phyloP scores from a whole-genome alignment of 1,284 basidiomycete genomes.

The Microbotryum silenes-acaulis region DNA sequence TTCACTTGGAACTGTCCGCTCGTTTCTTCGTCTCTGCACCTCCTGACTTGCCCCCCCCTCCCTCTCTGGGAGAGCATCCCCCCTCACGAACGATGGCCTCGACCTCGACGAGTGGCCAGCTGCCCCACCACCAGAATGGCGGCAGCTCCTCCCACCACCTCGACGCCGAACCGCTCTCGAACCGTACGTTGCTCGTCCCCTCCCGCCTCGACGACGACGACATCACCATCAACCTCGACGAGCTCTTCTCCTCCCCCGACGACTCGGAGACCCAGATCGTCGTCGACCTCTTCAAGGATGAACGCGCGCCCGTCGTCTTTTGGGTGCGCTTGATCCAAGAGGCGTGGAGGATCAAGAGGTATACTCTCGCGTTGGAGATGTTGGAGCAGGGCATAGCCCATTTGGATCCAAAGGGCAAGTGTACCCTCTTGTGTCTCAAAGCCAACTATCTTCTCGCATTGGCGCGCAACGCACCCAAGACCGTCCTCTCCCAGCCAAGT shows the following conservation, averaged over 20 bases:
- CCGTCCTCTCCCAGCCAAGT: constrained; percentile 64
- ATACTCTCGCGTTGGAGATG: constrained; percentile 62
- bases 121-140: neutral
- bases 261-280: constrained; percentile 59
- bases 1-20: no score
- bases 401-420: constrained; percentile 4
- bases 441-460: constrained; percentile 73
- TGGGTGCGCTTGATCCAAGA: constrained; percentile 70
- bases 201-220: constrained; percentile 45
- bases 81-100: neutral
- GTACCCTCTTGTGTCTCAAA: constrained; percentile 64
- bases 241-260: constrained; percentile 48
- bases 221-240: constrained; percentile 69
- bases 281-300: constrained; percentile 59
- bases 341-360: constrained; percentile 61
- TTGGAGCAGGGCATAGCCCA: constrained; percentile 51
- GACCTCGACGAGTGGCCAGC: neutral
- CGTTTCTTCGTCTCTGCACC: no score
- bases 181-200: constrained; percentile 14
- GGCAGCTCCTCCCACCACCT: neutral
- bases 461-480: constrained; percentile 71
- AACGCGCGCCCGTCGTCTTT: constrained; percentile 58
- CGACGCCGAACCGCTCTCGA: neutral
- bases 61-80: neutral
- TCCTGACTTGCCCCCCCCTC: no score